Evolutionary conservation across 2,329 filamentous ascomycete genomes (phyloP).

Genomic region (Iodosphaeria phyllophila): DNA sequence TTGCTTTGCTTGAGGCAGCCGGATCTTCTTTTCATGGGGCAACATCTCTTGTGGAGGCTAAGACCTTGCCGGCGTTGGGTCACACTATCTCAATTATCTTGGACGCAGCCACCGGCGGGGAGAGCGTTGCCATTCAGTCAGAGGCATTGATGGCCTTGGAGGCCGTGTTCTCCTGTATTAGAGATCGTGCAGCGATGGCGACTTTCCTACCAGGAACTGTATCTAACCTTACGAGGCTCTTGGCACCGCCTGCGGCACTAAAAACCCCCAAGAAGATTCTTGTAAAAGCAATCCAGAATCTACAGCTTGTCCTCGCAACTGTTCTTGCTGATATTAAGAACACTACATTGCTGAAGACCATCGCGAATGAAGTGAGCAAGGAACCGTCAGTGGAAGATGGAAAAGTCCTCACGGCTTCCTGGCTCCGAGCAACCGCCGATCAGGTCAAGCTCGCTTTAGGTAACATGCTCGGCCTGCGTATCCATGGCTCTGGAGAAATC

Average conservation of each 20-base stretch:
- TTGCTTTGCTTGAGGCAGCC: constrained; percentile 43
- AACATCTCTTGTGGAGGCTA: constrained; percentile 29
- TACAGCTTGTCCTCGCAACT: constrained; percentile 33
- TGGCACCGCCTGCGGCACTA: constrained; percentile 46
- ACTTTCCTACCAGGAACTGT: constrained; percentile 79
- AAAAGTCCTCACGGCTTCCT: constrained; percentile 29
- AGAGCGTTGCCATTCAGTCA: constrained; percentile 48
- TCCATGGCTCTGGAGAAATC: constrained; percentile 51
- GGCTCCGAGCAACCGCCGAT: constrained; percentile 62
- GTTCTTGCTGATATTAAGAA: constrained; percentile 40
- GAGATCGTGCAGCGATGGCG: constrained; percentile 56
- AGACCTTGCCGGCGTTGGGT: constrained; percentile 59
- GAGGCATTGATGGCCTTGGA: constrained; percentile 48
- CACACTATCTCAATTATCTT: constrained; percentile 68
- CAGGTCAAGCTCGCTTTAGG: constrained; percentile 74
- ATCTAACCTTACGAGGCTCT: constrained; percentile 58
- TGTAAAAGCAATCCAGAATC: constrained; percentile 35
- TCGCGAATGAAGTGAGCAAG: constrained; percentile 8
- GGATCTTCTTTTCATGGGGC: constrained; percentile 28
- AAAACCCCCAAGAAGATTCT: constrained; percentile 42
- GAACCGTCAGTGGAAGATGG: constrained; percentile 10
- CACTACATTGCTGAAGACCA: constrained; percentile 22
- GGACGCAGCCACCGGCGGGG: constrained; percentile 47
- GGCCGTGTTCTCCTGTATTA: constrained; percentile 42
- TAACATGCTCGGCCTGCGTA: constrained; percentile 57